Percentiles rank a stretch among this genome's conserved stretches.
phyloP scores from a whole-genome alignment of 164 flowering plant species.

The Annona cherimola region DNA sequence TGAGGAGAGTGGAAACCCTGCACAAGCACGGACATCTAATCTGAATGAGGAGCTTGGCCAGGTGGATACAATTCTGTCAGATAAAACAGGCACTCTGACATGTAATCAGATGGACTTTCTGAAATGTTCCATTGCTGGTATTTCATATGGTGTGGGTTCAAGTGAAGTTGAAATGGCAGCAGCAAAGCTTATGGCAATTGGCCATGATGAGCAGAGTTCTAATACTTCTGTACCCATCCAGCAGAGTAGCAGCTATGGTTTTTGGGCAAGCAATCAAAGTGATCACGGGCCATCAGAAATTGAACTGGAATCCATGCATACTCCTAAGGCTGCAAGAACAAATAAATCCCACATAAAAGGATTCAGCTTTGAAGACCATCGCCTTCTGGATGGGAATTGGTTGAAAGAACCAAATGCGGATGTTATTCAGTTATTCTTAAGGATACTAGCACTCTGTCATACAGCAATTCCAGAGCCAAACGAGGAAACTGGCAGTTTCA shows the following conservation, averaged over 20 bases:
- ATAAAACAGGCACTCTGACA: conserved; percentile 86
- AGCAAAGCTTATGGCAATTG: conserved; percentile 35
- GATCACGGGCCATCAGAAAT: conserved; percentile 43
- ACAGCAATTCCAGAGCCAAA: conserved; percentile 87
- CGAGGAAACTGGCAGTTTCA: conserved; percentile 64
- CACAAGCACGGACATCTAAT: conserved; percentile 76
- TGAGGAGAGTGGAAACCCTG: conserved; percentile 69
- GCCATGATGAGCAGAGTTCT: conserved; percentile 11
- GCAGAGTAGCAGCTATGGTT: conserved; percentile 4
- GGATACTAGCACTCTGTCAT: conserved; percentile 66
- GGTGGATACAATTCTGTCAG: conserved; percentile 81
- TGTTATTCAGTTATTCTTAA: conserved; percentile 49
- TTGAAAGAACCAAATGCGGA: conserved; percentile 52
- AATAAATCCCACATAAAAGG: conserved; percentile 47
- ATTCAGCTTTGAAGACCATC: conserved; percentile 64
- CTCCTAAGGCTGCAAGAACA: conserved; percentile 26
- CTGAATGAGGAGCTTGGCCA: conserved; percentile 90
- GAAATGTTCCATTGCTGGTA: conserved; percentile 77
- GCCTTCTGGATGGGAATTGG: conserved; percentile 69
- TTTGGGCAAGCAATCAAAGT: conserved; percentile 31
- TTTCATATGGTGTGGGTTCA: conserved; percentile 59
- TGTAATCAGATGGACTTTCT: conserved; percentile 89
- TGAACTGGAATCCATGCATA: conserved; percentile 55
- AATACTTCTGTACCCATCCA: conserved; percentile 12
- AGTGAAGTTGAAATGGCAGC: conserved; percentile 74